Evolutionary conservation across 2,329 filamentous ascomycete genomes (phyloP), one percentile per base, ranked within the genome.

Genomic region (Claviceps purpurea): DNA sequence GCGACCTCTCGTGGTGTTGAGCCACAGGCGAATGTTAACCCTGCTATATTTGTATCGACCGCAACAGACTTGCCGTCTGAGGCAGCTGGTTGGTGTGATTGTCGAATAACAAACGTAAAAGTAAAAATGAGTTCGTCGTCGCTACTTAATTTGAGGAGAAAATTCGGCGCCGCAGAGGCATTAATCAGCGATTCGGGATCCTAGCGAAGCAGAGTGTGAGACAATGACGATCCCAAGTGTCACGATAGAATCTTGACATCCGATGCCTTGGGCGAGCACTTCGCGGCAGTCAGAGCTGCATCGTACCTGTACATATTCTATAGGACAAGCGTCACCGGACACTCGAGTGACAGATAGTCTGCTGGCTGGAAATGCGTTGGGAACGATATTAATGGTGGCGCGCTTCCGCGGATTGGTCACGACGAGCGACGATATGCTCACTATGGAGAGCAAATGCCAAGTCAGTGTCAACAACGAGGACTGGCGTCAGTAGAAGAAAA

Each of bases 101-200:
- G 73, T 61, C 81, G 73, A 58, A 95, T 75, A 57, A 93, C 77
- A 65, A 97, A 96, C 41, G 87, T 93, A 67, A 97, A 98, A 61
- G 84, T 88, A 70, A 98, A 95, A 58, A 82, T 81, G 51, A 98
- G 81, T 59, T 98, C 93, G 59, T 97, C 93, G 59, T 95, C 89
- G 70, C 90, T 93, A 59, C 76, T 80, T 37, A 98, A 73, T 64
- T 94, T 93, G 53, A 97, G 74, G 49, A 98, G 78, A 66, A 97
- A 95, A 54, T 76, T 78, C 8, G 89, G 87, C 30, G 73, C 64
- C 50, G 73, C 68, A 34, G 68, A 65, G 38, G 69, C 57, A 47
- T 68, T 66, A 44, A 69, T 65, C 26, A 73, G 64, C 52, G 73
- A 64, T 55, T 96, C 91, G 44, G 87, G 82, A 66, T 97, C 93